These are phyloP conservation scores for Colletotrichum kahawae DNA, from an alignment of 2,329 filamentous ascomycete genomes.

Conservation along the genomic window DNA sequence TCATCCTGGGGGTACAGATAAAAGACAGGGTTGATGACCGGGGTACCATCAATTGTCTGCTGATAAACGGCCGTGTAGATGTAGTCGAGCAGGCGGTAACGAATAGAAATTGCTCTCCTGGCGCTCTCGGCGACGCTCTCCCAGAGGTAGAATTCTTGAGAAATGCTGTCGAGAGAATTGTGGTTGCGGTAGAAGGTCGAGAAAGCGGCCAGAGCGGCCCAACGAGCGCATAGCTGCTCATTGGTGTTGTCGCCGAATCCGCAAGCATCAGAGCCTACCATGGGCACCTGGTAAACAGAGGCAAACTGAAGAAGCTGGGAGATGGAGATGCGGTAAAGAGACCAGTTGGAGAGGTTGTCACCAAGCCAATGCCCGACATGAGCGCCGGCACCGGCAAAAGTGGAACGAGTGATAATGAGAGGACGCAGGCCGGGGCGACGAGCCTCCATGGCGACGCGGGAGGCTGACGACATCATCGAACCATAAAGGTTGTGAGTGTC, in stretches of 20 bases:
- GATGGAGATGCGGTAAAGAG: conserved; percentile 50
- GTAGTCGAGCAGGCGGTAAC: conserved; percentile 84
- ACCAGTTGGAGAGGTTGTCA: conserved; percentile 61
- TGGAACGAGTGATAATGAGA: conserved; percentile 76
- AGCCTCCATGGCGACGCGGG: conserved; percentile 68
- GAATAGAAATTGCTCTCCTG: conserved; percentile 69
- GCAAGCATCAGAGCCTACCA: conserved; percentile 77
- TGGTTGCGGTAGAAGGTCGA: conserved; percentile 76
- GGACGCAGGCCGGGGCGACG: conserved; percentile 70
- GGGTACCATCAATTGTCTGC: conserved; percentile 65
- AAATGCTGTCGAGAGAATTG: conserved; percentile 48
- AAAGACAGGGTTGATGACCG: conserved; percentile 73
- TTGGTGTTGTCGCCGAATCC: conserved; percentile 72
- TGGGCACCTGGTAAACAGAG: conserved; percentile 70
- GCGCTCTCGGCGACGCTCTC: conserved; percentile 66
- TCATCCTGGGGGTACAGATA: conserved; percentile 68
- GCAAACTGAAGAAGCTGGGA: conserved; percentile 30
- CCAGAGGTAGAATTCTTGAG: conserved; percentile 76
- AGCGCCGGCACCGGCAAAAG: conserved; percentile 73
- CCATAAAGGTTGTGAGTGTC: conserved; percentile 83
- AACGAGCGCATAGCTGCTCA: conserved; percentile 70
- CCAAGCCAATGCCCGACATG: conserved; percentile 68
- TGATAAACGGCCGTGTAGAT: conserved; percentile 74
- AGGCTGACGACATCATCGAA: conserved; percentile 72
- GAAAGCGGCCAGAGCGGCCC: conserved; percentile 74